A percentile compares a stretch with the other conserved stretches of the same genome.
Conservation (phyloP, 208 protist genomes). For the Entamoeba moshkovskii region DNA sequence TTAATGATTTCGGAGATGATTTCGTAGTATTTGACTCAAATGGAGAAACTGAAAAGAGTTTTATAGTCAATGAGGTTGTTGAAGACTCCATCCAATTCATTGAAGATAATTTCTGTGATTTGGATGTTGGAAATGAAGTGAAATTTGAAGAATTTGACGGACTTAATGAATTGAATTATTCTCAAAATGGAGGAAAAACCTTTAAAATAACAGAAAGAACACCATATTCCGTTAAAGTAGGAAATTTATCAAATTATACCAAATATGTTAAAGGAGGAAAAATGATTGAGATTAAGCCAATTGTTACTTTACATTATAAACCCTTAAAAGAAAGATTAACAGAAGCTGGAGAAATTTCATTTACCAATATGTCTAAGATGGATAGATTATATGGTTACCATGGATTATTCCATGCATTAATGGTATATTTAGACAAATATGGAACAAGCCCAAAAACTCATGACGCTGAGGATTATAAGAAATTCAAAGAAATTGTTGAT, state of each 20-base stretch:
- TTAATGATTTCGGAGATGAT: slow-evolving; percentile 55
- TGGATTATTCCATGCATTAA: neutral
- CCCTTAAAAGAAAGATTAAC: neutral
- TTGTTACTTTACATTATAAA: slow-evolving; percentile 5
- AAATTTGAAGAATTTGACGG: slow-evolving; percentile 22
- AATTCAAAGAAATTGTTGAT: neutral
- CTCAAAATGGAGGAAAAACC: slow-evolving; percentile 15
- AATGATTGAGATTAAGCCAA: slow-evolving; percentile 3
- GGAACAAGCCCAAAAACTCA: neutral
- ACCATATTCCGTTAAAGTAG: neutral
- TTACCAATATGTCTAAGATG: neutral
- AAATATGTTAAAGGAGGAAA: slow-evolving; percentile 15
- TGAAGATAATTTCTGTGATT: neutral
- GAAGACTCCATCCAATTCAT: neutral
- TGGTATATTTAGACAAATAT: neutral
- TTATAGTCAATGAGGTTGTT: neutral
- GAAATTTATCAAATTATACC: neutral
- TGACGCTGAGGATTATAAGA: neutral
- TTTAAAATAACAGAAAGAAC: neutral
- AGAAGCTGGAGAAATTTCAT: neutral
- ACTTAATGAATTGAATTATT: neutral
- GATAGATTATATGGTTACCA: neutral
- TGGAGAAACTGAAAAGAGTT: slow-evolving; percentile 39
- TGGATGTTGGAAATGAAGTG: slow-evolving; percentile 14
- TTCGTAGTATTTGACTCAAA: slow-evolving; percentile 52